Evolutionary conservation across 768 basidiomycete genomes (phyloP), one percentile per base, ranked within the genome.

Genomic region (Favolaschia claudopus): DNA sequence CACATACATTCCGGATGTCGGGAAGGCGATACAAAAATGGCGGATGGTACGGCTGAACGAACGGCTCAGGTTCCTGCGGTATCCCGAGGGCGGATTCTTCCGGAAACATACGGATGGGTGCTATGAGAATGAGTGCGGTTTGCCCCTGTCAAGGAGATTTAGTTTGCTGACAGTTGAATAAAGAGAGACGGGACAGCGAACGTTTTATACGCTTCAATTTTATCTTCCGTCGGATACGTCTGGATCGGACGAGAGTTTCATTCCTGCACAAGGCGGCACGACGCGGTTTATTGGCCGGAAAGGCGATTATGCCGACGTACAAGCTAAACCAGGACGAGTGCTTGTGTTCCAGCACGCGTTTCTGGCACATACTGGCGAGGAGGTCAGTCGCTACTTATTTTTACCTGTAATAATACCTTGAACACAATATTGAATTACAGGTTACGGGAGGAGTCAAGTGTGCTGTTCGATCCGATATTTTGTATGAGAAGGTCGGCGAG

Each of bases 41-140:
- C 39, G 51, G n/a, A 51, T 64, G 58, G 58, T 60, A n/a, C 47
- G 55, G 14, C 14, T 64, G 37, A 64, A 64, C 44, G 63, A 64
- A 42, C 47, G 63, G 8, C 49, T 64, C 19, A 22, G 63, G 22
- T 64, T 64, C 33, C 37, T 64, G 28, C 47, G 58, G 40, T 64
- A 64, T 27, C 43, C 58, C 0, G 29, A 28, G 22, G 63, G 63
- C 27, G 55, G 54, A 1, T 64, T 51, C 32, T 64, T 64, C 40
- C 49, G 47, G 1, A 29, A 31, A 27, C 61, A 62, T 15, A 12
- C n/a, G 3, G 61, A 62, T n/a, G 46, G 50, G 13, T 22, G 7
- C 17, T 62, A 62, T 37, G 33, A 36, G 17, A 32, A 62, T 46
- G 51, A 58, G 61, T 62, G 19, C 19, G 55, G 14, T 9, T 1